Conservation (phyloP, 441 rosid genomes). For the Adansonia gregorii region DNA sequence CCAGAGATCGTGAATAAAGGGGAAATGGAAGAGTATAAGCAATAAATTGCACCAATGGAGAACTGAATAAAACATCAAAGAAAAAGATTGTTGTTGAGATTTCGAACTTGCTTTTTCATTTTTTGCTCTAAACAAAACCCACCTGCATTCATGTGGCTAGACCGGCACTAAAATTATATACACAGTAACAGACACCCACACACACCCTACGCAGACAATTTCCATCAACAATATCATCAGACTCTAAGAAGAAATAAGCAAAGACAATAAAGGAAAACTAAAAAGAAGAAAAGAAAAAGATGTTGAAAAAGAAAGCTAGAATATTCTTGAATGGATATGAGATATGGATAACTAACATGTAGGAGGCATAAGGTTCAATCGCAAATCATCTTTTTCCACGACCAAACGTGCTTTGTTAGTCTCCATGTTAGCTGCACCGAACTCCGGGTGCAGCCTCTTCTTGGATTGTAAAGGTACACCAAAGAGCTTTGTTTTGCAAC, state of each 20-base stretch:
- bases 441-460: slow-evolving; percentile 70
- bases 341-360: slow-evolving; percentile 44
- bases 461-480: slow-evolving; percentile 82
- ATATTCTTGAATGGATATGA: slow-evolving; percentile 24
- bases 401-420: slow-evolving; percentile 65
- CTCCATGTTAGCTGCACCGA: slow-evolving; percentile 43
- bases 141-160: slow-evolving; percentile 44
- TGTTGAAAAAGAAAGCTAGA: not conserved
- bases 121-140: slow-evolving; percentile 43
- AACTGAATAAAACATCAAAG: slow-evolving; percentile 32
- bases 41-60: slow-evolving; percentile 43
- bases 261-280: slow-evolving; percentile 13
- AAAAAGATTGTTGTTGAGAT: slow-evolving; percentile 27
- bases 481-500: slow-evolving; percentile 71
- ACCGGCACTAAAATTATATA: slow-evolving; percentile 46
- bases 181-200: slow-evolving; percentile 35
- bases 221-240: slow-evolving; percentile 36
- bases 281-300: not conserved
- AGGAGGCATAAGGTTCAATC: slow-evolving; percentile 85
- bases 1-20: slow-evolving; percentile 37
- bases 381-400: slow-evolving; percentile 75
- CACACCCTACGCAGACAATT: slow-evolving; percentile 32
- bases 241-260: slow-evolving; percentile 27
- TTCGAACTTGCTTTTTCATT: slow-evolving; percentile 29
- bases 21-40: slow-evolving; percentile 20